phyloP scores from a whole-genome alignment of 2,329 filamentous ascomycete species.

The Escovopsis weberi region DNA sequence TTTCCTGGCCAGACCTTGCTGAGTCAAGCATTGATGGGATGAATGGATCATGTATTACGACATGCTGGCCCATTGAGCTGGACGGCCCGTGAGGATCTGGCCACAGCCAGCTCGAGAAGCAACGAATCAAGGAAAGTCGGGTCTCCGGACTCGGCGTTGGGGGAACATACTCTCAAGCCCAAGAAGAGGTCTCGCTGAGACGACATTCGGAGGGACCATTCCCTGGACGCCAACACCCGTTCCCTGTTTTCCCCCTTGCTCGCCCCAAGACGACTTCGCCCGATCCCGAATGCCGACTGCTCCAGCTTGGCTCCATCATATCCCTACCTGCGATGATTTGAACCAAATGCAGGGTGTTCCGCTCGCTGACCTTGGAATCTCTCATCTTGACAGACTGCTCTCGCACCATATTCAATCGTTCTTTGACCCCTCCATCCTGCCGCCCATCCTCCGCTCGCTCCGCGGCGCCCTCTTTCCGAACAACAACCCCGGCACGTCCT shows the following conservation, averaged over 20 bases:
- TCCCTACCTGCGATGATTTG: neutral
- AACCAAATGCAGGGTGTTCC: no score
- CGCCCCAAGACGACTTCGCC: neutral
- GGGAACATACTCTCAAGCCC: constrained; percentile 6
- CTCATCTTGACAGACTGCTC: constrained; percentile 32
- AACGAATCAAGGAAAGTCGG: no score
- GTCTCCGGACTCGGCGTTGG: neutral
- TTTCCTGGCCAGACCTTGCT: neutral
- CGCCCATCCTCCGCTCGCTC: constrained; percentile 52
- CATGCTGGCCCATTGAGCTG: no score
- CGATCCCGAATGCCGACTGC: neutral
- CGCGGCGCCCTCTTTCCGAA: constrained; percentile 76
- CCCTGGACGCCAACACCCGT: no score
- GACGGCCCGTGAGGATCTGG: no score
- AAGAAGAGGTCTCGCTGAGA: no score
- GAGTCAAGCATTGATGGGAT: neutral
- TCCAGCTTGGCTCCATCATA: neutral
- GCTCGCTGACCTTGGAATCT: neutral
- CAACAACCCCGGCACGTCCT: constrained; percentile 56
- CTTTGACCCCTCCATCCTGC: constrained; percentile 49
- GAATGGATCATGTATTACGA: no score
- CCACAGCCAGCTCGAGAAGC: no score
- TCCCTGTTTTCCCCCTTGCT: no score
- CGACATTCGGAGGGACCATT: neutral
- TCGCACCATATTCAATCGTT: constrained; percentile 43